A percentile compares a stretch with the other conserved stretches of the same genome.
Evolutionary conservation across 2,329 filamentous ascomycete genomes (phyloP).

Genomic region (Rhynchosporium agropyri): DNA sequence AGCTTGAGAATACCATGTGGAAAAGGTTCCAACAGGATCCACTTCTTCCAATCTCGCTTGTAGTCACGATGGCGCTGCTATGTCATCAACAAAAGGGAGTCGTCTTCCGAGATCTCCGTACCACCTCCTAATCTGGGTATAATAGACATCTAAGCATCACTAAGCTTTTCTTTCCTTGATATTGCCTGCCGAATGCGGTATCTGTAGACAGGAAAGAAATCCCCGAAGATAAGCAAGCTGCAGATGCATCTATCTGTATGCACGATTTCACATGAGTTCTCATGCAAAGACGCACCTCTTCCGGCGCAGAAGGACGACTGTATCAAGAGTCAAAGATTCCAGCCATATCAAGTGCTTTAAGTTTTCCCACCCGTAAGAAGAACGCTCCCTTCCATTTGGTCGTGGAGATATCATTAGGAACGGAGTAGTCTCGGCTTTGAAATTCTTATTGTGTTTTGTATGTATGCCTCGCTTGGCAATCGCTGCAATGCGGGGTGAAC

Average conservation of each 20-base stretch:
- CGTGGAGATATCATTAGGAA: background rate
- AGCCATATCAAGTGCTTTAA: no score
- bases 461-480: slow-evolving; percentile 6
- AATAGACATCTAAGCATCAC: background rate
- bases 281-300: no score
- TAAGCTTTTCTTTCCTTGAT: no score
- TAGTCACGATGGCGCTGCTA: slow-evolving; percentile 1
- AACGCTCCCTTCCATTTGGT: slow-evolving; percentile 3
- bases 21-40: background rate
- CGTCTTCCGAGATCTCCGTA: slow-evolving; percentile 11
- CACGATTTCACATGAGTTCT: no score
- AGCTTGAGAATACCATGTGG: background rate
- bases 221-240: no score
- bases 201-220: no score
- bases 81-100: slow-evolving; percentile 1
- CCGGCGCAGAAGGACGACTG: no score
- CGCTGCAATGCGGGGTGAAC: background rate
- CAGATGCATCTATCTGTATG: no score
- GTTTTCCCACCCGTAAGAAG: background rate
- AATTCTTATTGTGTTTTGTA: background rate
- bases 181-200: no score
- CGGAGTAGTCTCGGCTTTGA: slow-evolving; percentile 14
- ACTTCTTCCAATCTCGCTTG: background rate
- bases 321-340: no score
- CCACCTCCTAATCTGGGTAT: slow-evolving; percentile 2